Conservation (phyloP, 768 basidiomycete genomes). For the Mycena crocata region DNA sequence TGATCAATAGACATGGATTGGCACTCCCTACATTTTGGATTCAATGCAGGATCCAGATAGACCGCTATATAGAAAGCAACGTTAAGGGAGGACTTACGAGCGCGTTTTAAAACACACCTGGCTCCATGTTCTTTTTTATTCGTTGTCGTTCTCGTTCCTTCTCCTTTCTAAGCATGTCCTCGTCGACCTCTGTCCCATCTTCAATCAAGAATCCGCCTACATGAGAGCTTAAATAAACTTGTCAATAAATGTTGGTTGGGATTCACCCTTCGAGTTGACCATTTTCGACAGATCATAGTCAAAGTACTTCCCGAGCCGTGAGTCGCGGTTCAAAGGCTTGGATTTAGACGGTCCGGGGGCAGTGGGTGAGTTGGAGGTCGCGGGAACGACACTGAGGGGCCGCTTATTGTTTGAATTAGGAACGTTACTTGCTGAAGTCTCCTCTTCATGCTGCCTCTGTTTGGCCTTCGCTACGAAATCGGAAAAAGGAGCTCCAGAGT, state of each 20-base stretch:
- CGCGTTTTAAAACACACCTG: constrained; percentile 56
- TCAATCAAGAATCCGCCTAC: constrained; percentile 95
- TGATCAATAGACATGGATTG: constrained; percentile 90
- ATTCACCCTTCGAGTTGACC: constrained; percentile 96
- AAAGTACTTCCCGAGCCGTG: constrained; percentile 90
- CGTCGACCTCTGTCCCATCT: constrained; percentile 85
- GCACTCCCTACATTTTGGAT: constrained; percentile 91
- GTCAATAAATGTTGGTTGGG: too few relatives aligned
- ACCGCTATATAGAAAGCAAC: constrained; percentile 65
- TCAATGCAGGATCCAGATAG: constrained; percentile 74
- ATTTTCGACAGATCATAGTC: constrained; percentile 98
- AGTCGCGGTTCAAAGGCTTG: constrained; percentile 74
- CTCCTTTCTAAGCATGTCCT: constrained; percentile 79
- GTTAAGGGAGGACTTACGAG: background rate
- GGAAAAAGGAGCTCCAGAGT: background rate
- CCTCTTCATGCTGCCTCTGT: constrained; percentile 74
- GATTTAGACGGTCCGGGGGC: constrained; percentile 60
- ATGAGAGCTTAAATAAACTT: too few relatives aligned
- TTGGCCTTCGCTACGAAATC: constrained; percentile 75
- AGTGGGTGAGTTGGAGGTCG: constrained; percentile 72
- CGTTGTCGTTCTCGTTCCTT: constrained; percentile 85
- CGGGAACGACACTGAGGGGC: constrained; percentile 67
- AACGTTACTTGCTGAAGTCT: constrained; percentile 56
- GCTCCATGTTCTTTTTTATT: constrained; percentile 78
- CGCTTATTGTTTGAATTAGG: constrained; percentile 82